A percentile compares a stretch with the other conserved stretches of the same genome.
These are phyloP conservation scores for Cryptosporidium muris DNA, from an alignment of 169 alveolate species.

Conservation along the genomic window DNA sequence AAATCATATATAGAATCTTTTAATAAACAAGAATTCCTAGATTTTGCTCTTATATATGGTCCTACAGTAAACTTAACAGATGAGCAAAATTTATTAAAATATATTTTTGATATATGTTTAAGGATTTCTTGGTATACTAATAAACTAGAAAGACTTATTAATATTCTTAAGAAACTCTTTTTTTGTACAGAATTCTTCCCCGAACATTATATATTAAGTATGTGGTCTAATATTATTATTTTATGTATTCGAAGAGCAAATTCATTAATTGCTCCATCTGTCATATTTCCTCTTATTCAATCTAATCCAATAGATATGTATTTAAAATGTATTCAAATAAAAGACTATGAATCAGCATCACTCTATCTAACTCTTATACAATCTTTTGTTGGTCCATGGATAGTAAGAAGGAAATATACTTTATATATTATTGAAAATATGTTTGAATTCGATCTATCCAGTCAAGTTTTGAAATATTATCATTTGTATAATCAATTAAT, in stretches of 20 bases:
- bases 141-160: conserved; percentile 2
- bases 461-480: too few relatives aligned
- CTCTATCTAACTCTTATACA: conserved; percentile 43
- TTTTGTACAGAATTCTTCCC: not conserved
- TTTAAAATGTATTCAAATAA: not conserved
- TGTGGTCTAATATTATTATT: conserved; percentile 14
- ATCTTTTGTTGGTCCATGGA: conserved; percentile 43
- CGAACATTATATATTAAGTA: too few relatives aligned
- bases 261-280: conserved; percentile 49
- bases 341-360: conserved; percentile 17
- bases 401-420: conserved; percentile 34
- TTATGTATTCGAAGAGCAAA: conserved; percentile 28
- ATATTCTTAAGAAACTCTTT: not conserved
- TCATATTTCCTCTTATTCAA: conserved; percentile 26
- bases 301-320: conserved; percentile 19
- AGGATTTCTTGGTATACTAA: not conserved
- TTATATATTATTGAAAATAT: not conserved
- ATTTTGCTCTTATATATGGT: not conserved
- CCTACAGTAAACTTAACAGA: not conserved
- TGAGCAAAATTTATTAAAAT: not conserved
- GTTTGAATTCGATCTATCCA: too few relatives aligned
- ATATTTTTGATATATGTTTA: not conserved
- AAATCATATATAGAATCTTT: too few relatives aligned
- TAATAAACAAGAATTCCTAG: too few relatives aligned
- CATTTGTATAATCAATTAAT: not conserved